Evolutionary conservation across 2,329 filamentous ascomycete genomes (phyloP), one percentile per base, ranked within the genome.

Genomic region (Venturia asperata): DNA sequence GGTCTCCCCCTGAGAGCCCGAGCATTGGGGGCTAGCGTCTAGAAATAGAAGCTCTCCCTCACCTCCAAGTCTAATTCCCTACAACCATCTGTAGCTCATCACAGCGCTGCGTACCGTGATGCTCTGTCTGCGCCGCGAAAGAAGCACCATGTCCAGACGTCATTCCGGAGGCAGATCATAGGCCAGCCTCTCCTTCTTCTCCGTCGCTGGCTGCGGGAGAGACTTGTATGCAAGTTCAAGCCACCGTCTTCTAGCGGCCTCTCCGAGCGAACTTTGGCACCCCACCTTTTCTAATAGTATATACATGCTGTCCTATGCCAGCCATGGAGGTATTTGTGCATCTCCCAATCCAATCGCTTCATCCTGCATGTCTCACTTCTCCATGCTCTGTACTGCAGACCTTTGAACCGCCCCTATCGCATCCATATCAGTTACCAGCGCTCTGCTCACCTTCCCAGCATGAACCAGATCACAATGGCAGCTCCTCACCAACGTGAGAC

Each of bases 231-330:
- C 60, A 43, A 42, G 39, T 61, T 43, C 60, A 61, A 61, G 60
- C 60, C 60, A 61, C 60, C 60, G 60, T 27, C 11, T 34, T 61
- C 27, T 61, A 61, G 60, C 42, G 60, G 60, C 11, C 60, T 30
- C 27, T 45, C 60, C 60, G 60, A 45, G 42, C 39, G 34, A 24
- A 9, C 58, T 15, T 42, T 61, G 1, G n/a, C 30, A 61, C 37
- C 60, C 60, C 37, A 27, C 60, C 60, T 39, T 21, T 58, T 34
- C 21, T 47, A n/a, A 10, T 27, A 5, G 37, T 61, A 61, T 61
- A 61, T 43, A 61, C 60, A 61, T 27, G 60, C 42, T 34, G 9
- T 42, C 37, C 27, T 43, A 27, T 43, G 15, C 39, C 39, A 5
- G 39, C 37, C n/a, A 61, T 61, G 30, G 21, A 15, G 37, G 34